Conservation (phyloP, 1,139 yeast species). For the Geotrichum citri-aurantii region DNA sequence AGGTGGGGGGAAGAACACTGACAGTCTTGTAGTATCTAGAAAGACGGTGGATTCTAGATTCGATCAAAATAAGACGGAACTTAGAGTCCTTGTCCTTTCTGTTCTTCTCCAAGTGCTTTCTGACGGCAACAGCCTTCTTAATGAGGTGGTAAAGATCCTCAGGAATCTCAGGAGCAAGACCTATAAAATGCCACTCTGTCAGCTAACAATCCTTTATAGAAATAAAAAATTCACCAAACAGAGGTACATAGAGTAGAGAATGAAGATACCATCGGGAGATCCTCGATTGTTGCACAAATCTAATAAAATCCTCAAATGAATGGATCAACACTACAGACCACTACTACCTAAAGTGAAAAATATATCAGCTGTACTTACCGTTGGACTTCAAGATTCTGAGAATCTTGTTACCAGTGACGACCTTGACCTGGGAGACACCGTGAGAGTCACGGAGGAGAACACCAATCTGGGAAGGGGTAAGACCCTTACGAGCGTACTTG, state of each 20-base stretch:
- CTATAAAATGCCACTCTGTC: conserved; percentile 39
- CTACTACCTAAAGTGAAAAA: conserved; percentile 4
- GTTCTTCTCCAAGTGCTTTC: conserved; percentile 99
- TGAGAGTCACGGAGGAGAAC: conserved; percentile 99
- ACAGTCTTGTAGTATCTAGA: conserved; percentile 99
- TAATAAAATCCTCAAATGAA: neutral
- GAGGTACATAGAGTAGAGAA: conserved; percentile 31
- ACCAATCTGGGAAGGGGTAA: conserved; percentile 99
- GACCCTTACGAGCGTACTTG: conserved; percentile 99
- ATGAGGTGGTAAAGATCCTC: conserved; percentile 99
- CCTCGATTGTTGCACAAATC: neutral
- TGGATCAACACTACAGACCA: conserved; percentile 8
- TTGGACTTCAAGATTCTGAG: conserved; percentile 97
- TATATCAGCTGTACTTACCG: conserved; percentile 49
- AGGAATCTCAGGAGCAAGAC: conserved; percentile 98
- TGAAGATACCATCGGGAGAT: conserved; percentile 6
- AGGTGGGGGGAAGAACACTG: conserved; percentile 98
- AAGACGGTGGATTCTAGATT: conserved; percentile 99
- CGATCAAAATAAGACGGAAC: conserved; percentile 99
- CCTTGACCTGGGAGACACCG: conserved; percentile 97
- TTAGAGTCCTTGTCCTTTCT: conserved; percentile 99
- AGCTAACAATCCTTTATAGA: conserved; percentile 24
- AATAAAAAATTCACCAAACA: conserved; percentile 32
- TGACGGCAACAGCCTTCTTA: conserved; percentile 98
- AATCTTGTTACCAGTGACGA: conserved; percentile 98